Base-by-base conservation (phyloP, 441 rosid genomes). In the Adansonia madagascariensis region DNA sequence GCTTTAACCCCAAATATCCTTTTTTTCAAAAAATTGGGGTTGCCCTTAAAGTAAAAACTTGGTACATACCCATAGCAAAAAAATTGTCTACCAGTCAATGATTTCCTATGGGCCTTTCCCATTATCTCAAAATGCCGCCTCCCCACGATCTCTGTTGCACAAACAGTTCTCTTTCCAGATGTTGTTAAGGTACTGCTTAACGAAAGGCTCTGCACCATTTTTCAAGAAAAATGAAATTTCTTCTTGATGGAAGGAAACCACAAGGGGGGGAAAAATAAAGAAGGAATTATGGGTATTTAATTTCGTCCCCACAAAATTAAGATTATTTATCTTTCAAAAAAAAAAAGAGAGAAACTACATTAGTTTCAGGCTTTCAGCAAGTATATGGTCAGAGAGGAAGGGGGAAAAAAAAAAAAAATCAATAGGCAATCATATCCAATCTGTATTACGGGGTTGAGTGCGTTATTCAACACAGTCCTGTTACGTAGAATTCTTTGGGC, bases 1-100 rank as follows among this genome's bases (percentile, higher is more conserved):
- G 97, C 98, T 83, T 88, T 83, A 82, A 88, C 92, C 85, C 85
- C 83, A 78, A 83, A 77, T 68, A 84, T 84, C 76, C 89, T 87
- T 55, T 71, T 82, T 44, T 83, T 83, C 31, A 71, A 4, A 18
- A 70, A 65, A 52, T 79, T 79, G 49, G 78, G 69, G 1, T 82
- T 85, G 57, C 85, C 82, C 24, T 79, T 53, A 22, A 86, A 66
- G 76, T 77, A 52, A 43, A 86, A 79, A 31, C 80, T 81, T 77
- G 77, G 85, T 31, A 82, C 64, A 61, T 75, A 78, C 3, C 75
- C 89, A 82, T 82, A 80, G 55, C 80, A 83, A n/a, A 73, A 70
- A n/a, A 80, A 81, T 75, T 81, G 82, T 71, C 85, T 64, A 82
- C 81, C 79, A 65, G 75, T 31, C 78, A 86, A 83, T 63, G 83